A percentile compares a stretch with the other conserved stretches of the same genome.
These are phyloP conservation scores for Cubamyces lactineus DNA, from an alignment of 768 basidiomycete genomes.

Conservation along the genomic window DNA sequence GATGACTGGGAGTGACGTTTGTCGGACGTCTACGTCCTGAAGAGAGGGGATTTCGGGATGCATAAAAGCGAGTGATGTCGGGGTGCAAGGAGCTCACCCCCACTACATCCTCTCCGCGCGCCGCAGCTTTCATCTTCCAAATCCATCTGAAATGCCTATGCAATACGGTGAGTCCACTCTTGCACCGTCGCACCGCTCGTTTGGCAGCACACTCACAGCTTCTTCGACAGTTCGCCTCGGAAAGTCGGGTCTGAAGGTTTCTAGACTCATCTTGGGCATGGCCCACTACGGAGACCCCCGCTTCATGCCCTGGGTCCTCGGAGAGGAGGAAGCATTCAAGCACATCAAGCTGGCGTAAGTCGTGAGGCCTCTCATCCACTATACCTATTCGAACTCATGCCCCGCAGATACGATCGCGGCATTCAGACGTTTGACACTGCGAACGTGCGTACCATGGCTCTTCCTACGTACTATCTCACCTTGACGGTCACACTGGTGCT, in stretches of 20 bases:
- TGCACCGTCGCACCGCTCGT: not conserved
- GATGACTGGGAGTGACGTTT: not conserved
- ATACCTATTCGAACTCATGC: conserved; percentile 35
- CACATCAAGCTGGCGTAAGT: conserved; percentile 44
- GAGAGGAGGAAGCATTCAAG: conserved; percentile 38
- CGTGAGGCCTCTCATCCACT: not conserved
- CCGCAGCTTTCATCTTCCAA: not conserved
- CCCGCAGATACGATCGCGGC: conserved; percentile 41
- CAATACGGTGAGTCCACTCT: not conserved
- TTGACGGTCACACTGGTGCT: not conserved
- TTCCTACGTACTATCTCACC: no score
- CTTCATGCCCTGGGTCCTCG: conserved; percentile 42
- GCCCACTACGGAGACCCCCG: conserved; percentile 32
- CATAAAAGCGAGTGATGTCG: not conserved
- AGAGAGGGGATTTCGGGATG: not conserved
- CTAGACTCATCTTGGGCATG: conserved; percentile 39
- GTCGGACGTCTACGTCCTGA: not conserved
- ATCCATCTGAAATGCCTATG: not conserved
- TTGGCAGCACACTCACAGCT: not conserved
- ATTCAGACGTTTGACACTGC: conserved; percentile 46
- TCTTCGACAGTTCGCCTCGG: conserved; percentile 42
- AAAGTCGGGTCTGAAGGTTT: conserved; percentile 45
- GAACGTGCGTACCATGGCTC: conserved; percentile 25
- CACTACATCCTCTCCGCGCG: not conserved
- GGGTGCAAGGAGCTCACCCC: not conserved